Evolutionary conservation across 306 rosid species (phyloP).

Genomic region (barrel medic (Medicago truncatula)): MtrunA17r5.0-ANR NC_053048.1:48895001-48895500

Average conservation of each 20-base stretch:
- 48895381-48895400: background rate
- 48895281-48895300: background rate
- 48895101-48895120: conserved; percentile 7
- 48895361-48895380: background rate
- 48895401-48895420: conserved; percentile 8
- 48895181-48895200: background rate
- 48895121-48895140: background rate
- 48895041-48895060: conserved; percentile 40
- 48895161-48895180: background rate
- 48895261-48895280: conserved; percentile 5
- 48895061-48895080: conserved; percentile 48
- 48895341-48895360: background rate
- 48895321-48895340: background rate
- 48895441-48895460: conserved; percentile 19
- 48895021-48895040: conserved; percentile 38
- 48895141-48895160: conserved; percentile 10
- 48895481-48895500: conserved; percentile 94
- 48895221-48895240: background rate
- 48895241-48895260: background rate
- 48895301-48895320: background rate
- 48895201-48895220: background rate
- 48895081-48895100: conserved; percentile 40
- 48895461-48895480: conserved; percentile 60
- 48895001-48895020: conserved; percentile 33
- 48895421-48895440: background rate